Base-by-base conservation (phyloP, 805 yeast species). In the Nakazawaea wyomingensis region DNA sequence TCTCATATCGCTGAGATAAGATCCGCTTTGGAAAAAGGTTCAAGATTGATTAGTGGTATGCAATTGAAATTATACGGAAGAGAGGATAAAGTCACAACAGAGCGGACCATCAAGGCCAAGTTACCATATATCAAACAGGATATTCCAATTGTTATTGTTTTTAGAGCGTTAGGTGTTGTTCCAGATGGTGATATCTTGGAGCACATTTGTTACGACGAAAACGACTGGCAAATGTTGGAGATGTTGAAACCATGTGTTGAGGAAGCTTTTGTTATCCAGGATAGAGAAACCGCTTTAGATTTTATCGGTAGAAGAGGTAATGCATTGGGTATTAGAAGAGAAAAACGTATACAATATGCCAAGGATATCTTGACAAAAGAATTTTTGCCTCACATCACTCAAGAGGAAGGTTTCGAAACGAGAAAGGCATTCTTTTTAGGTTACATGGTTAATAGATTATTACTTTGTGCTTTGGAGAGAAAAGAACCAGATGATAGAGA, bases 211-310 rank as follows among this genome's bases (percentile, higher is more conserved):
- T 93, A 91, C 65, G 99, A 93, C 65, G 89, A 88, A 48, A 85
- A 83, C 53, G 99, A 93, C 70, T 91, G 98, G 97, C 99, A 93
- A 68, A 93, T 93, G 99, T 76, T 93, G 64, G 99, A 93, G 68
- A 88, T 93, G 93, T 74, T 93, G 59, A 95, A 93, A 64, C 99
- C 99, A 5, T 93, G 98, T 77, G 95, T 93, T 49, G 99, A 93
- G 65, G 99, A 95, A 69, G 99, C 97, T 42, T 95, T 93, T 65
- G 93, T 93, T 42, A 90, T 93, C 52, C 99, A 93, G 69, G 97
- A 95, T 60, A 82, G 96, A 59, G 98, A 93, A 69, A 96, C 95
- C 40, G 99, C 99, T 1, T 77, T 93, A 50, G 99, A 93, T 71
- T 93, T 82, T 65, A 93, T 93, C 58, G 99, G 99, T 54, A 86